phyloP scores from a whole-genome alignment of 2,329 filamentous ascomycete species.

The Hymenoscyphus occultus region DNA sequence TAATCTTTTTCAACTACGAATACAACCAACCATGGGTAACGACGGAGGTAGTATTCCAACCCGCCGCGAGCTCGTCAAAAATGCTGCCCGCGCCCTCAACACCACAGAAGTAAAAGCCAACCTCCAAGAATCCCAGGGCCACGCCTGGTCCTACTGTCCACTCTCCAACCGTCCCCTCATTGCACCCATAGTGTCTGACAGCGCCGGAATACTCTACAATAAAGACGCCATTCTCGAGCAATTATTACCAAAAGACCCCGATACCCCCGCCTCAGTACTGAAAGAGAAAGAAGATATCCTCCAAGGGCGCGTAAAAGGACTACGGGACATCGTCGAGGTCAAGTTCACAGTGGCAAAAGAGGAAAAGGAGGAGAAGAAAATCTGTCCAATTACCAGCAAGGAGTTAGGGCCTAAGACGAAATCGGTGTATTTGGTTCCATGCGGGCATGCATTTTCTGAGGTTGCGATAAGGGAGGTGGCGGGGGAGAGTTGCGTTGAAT shows the following conservation, averaged over 20 bases:
- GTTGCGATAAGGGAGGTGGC: slow-evolving; percentile 79
- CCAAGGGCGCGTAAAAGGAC: slow-evolving; percentile 64
- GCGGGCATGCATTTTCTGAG: slow-evolving; percentile 91
- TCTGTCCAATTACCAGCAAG: slow-evolving; percentile 86
- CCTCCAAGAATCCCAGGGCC: slow-evolving; percentile 77
- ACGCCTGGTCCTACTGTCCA: slow-evolving; percentile 84
- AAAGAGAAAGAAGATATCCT: slow-evolving; percentile 60
- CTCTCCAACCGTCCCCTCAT: slow-evolving; percentile 74
- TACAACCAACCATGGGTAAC: slow-evolving; percentile 71
- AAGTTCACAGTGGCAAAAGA: slow-evolving; percentile 59
- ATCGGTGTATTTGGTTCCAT: slow-evolving; percentile 87
- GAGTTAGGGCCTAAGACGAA: slow-evolving; percentile 75
- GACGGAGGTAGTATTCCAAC: slow-evolving; percentile 96
- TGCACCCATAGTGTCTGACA: slow-evolving; percentile 75
- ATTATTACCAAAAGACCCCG: slow-evolving; percentile 54
- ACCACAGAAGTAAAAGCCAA: slow-evolving; percentile 86
- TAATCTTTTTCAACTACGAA: slow-evolving; percentile 2
- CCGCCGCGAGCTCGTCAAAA: slow-evolving; percentile 92
- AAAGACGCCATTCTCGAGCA: slow-evolving; percentile 83
- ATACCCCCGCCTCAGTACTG: slow-evolving; percentile 40
- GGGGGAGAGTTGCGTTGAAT: slow-evolving; percentile 64
- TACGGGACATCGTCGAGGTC: slow-evolving; percentile 85
- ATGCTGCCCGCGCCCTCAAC: slow-evolving; percentile 79
- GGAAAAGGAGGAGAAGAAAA: slow-evolving; percentile 60
- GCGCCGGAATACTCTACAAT: slow-evolving; percentile 82